Conservation (phyloP, 2,329 filamentous ascomycete genomes). For the Botrytis medusae region DNA sequence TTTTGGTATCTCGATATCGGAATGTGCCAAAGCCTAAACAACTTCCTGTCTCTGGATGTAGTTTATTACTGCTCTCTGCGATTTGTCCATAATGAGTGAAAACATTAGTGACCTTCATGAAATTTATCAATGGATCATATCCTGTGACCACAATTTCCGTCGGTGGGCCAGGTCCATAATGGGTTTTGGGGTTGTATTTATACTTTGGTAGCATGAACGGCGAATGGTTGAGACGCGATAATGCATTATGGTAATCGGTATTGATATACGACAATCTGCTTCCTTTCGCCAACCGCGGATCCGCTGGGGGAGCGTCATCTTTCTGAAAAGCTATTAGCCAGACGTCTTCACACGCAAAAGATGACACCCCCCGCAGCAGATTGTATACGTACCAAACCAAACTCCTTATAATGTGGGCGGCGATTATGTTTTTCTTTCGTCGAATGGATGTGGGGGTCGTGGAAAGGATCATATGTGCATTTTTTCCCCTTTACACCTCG, state of each 20-base stretch:
- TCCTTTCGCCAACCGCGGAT: slow-evolving; percentile 76
- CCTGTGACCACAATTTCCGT: slow-evolving; percentile 91
- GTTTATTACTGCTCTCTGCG: slow-evolving; percentile 86
- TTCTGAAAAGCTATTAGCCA: slow-evolving; percentile 68
- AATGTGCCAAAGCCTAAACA: slow-evolving; percentile 93
- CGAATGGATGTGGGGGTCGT: slow-evolving; percentile 42
- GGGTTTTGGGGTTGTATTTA: slow-evolving; percentile 76
- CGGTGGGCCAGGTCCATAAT: slow-evolving; percentile 84
- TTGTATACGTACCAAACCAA: slow-evolving; percentile 63
- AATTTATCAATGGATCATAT: slow-evolving; percentile 87
- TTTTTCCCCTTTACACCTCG: slow-evolving; percentile 56
- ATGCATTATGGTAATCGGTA: slow-evolving; percentile 66
- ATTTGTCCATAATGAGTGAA: slow-evolving; percentile 86
- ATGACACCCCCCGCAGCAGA: slow-evolving; percentile 58
- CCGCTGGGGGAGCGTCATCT: slow-evolving; percentile 75
- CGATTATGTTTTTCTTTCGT: slow-evolving; percentile 55
- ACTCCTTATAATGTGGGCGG: slow-evolving; percentile 62
- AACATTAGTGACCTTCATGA: slow-evolving; percentile 71
- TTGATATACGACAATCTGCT: slow-evolving; percentile 67
- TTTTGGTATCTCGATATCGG: slow-evolving; percentile 74
- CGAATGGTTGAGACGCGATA: slow-evolving; percentile 67
- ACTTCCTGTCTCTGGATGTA: slow-evolving; percentile 90
- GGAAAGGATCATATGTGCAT: slow-evolving; percentile 59
- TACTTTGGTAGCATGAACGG: slow-evolving; percentile 83
- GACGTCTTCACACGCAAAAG: slow-evolving; percentile 48